Evolutionary conservation across 164 flowering plant genomes (phyloP).

Genomic region (Magnolia kwangsiensis): DNA sequence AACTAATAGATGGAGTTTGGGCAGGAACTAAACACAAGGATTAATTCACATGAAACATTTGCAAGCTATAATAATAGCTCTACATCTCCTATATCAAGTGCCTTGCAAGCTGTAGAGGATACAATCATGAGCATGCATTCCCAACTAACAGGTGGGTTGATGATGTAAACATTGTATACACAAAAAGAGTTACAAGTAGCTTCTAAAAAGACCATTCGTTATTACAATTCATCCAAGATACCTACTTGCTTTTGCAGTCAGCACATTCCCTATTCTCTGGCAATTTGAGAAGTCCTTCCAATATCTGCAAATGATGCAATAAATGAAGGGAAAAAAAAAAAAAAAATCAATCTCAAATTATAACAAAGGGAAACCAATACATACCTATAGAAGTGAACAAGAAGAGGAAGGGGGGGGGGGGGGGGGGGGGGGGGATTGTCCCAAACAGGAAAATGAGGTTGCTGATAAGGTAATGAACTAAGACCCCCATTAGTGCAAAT

Average conservation of each 20-base stretch:
- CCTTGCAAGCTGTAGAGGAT: too few species aligned
- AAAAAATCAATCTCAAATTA: not conserved
- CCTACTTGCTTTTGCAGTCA: constrained; percentile 69
- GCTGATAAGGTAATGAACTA: too few species aligned
- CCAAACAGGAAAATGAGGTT: too few species aligned
- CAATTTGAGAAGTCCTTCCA: constrained; percentile 59
- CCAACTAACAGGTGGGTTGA: not conserved
- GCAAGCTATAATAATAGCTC: too few species aligned
- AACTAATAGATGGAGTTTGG: too few species aligned
- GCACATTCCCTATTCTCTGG: constrained; percentile 74
- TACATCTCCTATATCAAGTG: too few species aligned
- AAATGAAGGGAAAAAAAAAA: not conserved
- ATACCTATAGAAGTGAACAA: not conserved
- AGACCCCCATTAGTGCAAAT: too few species aligned
- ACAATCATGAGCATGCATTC: too few species aligned
- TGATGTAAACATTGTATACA: not conserved
- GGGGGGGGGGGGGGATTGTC: not conserved
- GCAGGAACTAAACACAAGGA: too few species aligned
- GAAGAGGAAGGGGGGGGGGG: not conserved
- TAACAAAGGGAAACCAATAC: not conserved
- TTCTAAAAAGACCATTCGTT: not conserved
- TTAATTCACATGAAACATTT: too few species aligned
- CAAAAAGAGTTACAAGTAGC: not conserved
- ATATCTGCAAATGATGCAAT: constrained; percentile 32
- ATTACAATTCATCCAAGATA: constrained; percentile 1